Conservation (phyloP, 2,329 filamentous ascomycete species). For the Salinomyces thailandicus region DNA sequence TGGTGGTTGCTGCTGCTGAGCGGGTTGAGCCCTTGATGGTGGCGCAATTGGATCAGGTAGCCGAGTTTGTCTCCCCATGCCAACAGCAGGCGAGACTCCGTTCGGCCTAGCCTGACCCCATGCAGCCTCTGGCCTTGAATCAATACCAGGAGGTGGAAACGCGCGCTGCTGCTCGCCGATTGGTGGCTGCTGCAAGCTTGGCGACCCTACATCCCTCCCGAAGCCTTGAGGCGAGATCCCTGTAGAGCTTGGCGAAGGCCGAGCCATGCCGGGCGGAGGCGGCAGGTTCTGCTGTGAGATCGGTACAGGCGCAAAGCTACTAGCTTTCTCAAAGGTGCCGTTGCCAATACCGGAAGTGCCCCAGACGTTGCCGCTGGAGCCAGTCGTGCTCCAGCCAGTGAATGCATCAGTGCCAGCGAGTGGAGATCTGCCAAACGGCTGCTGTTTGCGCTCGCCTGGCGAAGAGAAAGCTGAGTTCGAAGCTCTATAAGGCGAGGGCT, state of each 20-base stretch:
- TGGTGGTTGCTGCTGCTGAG: slow-evolving; percentile 10
- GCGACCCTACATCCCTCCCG: slow-evolving; percentile 17
- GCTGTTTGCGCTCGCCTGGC: slow-evolving; percentile 27
- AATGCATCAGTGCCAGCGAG: slow-evolving; percentile 16
- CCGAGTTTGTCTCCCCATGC: slow-evolving; percentile 21
- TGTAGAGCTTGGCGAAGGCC: slow-evolving; percentile 18
- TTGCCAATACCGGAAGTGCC: slow-evolving; percentile 65
- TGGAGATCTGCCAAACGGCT: slow-evolving; percentile 25
- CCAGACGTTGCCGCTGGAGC: slow-evolving; percentile 56
- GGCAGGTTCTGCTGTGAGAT: slow-evolving; percentile 20
- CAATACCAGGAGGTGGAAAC: slow-evolving; percentile 20
- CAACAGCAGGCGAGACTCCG: slow-evolving; percentile 22
- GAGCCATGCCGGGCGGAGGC: slow-evolving; percentile 24
- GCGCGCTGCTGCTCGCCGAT: slow-evolving; percentile 18
- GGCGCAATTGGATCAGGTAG: slow-evolving; percentile 27
- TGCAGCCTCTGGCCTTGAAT: slow-evolving; percentile 19
- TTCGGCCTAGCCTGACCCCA: slow-evolving; percentile 16
- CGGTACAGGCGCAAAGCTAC: slow-evolving; percentile 21
- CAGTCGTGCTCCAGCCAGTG: slow-evolving; percentile 21
- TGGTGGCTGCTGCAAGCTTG: slow-evolving; percentile 17
- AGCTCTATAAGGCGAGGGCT: slow-evolving; percentile 13
- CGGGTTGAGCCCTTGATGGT: slow-evolving; percentile 22
- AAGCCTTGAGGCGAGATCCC: slow-evolving; percentile 24
- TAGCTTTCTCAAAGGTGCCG: slow-evolving; percentile 53
- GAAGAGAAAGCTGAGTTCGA: slow-evolving; percentile 35